These are phyloP conservation scores for Leptographium lundbergii DNA, from an alignment of 2,329 filamentous ascomycete genomes.

Conservation along the genomic window DNA sequence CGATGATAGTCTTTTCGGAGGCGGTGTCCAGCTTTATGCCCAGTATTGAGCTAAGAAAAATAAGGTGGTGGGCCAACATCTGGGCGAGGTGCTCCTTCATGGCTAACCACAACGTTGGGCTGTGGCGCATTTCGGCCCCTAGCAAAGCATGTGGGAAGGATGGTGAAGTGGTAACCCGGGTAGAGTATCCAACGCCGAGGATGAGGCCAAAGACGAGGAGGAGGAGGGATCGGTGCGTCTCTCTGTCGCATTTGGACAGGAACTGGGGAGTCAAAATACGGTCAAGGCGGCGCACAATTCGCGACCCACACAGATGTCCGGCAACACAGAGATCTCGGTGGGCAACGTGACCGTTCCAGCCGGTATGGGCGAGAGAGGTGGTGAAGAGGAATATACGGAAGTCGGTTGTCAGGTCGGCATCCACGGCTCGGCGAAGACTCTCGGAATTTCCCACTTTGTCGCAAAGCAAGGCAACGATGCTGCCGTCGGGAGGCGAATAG, in stretches of 20 bases:
- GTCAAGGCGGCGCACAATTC: conserved; percentile 18
- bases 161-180: conserved; percentile 11
- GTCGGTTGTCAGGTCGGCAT: conserved; percentile 14
- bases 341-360: conserved; percentile 10
- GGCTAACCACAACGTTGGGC: conserved; percentile 20
- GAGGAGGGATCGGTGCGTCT: conserved; percentile 17
- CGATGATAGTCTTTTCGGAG: conserved; percentile 18
- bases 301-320: conserved; percentile 16
- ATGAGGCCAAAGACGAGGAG: conserved; percentile 18
- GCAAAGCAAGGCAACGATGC: conserved; percentile 18
- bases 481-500: conserved; percentile 15
- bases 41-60: conserved; percentile 17
- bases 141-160: conserved; percentile 13
- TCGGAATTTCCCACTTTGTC: conserved; percentile 13
- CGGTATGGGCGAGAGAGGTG: conserved; percentile 16
- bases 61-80: conserved; percentile 20
- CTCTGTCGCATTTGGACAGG: conserved; percentile 12
- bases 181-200: conserved; percentile 17
- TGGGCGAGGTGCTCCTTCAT: conserved; percentile 21
- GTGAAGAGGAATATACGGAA: conserved; percentile 19
- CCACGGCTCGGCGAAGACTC: conserved; percentile 11
- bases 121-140: conserved; percentile 16
- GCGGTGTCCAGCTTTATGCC: conserved; percentile 19
- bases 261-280: conserved; percentile 19
- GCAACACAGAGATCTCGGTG: conserved; percentile 13